Conservation (phyloP, 129 eudicot genomes). For the Saussurea involucrata region DNA sequence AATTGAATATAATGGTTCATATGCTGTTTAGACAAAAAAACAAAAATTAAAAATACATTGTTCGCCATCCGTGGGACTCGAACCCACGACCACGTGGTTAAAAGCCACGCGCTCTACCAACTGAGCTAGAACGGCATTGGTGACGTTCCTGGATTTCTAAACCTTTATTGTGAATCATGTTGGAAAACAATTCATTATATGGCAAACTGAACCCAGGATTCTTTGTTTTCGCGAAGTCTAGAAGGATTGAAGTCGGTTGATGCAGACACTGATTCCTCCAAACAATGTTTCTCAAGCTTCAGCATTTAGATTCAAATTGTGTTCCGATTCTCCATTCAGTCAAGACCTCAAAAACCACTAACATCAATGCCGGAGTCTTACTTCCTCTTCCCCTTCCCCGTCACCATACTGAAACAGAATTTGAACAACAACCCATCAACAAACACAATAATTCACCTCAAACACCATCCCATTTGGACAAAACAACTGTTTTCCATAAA, state of each 20-base stretch:
- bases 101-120: slow-evolving; percentile 89
- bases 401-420: slow-evolving; percentile 5
- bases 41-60: no score
- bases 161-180: no score
- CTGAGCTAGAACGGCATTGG: slow-evolving; percentile 45
- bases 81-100: slow-evolving; percentile 89
- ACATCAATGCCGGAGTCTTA: slow-evolving; percentile 27
- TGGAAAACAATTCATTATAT: no score
- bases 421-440: slow-evolving; percentile 26
- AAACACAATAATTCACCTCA: slow-evolving; percentile 19
- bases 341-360: slow-evolving; percentile 23
- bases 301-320: slow-evolving; percentile 39
- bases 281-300: slow-evolving; percentile 52
- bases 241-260: neutral
- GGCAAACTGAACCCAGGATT: no score
- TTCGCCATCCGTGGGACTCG: slow-evolving; percentile 61
- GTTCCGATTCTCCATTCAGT: slow-evolving; percentile 34
- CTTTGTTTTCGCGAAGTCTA: no score
- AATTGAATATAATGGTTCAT: no score
- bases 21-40: no score
- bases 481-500: neutral
- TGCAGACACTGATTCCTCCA: neutral
- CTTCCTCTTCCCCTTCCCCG: slow-evolving; percentile 34
- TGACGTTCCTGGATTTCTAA: no score
- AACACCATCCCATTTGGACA: slow-evolving; percentile 16